Evolutionary conservation across 1,284 basidiomycete genomes (phyloP), one percentile per base, ranked within the genome.

Genomic region (Heterobasidion occidentale): DNA sequence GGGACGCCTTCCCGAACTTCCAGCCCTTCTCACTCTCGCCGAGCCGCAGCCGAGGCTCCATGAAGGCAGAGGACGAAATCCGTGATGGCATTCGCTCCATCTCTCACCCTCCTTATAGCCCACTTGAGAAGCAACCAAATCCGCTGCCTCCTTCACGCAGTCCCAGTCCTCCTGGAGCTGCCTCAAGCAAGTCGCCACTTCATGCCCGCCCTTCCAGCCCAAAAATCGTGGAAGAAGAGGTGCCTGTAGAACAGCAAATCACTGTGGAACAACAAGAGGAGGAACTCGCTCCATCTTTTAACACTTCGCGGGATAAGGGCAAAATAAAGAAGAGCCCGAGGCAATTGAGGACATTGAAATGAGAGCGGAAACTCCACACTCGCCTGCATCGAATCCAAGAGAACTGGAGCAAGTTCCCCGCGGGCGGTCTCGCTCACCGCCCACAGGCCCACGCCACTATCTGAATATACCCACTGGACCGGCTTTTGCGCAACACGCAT

Each of bases 341-440:
- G 36, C 14, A 0, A 62, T 62, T 15, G 56, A 38, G 5, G 62
- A 65, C 48, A 62, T 60, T 7, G 63, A 65, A 36, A 57, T 67
- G 45, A 58, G 56, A 35, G 62, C 63, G 62, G 56, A 57, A n/a
- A 60, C 59, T 44, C 51, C 38, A 17, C 45, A 34, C 17, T 46
- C 54, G 36, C 42, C 53, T 17, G 20, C 51, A 46, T 17, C 11
- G 9, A 19, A 53, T 27, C 17, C 33, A 4, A 38, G 38, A 44
- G 42, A 53, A 11, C 12, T 27, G 20, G 42, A 44, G 12, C 52
- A 27, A 44, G 5, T 17, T 46, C 38, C 51, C 9, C 46, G 55
- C n/a, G 59, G 63, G 4, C 61, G 57, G 15, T 62, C 63, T 19
- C 63, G 61, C 19, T 62, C 64, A 9, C 64, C 60, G 12, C 61